Evolutionary conservation across 345 rosid species (phyloP).

Genomic region (Boechera retrofracta): DNA sequence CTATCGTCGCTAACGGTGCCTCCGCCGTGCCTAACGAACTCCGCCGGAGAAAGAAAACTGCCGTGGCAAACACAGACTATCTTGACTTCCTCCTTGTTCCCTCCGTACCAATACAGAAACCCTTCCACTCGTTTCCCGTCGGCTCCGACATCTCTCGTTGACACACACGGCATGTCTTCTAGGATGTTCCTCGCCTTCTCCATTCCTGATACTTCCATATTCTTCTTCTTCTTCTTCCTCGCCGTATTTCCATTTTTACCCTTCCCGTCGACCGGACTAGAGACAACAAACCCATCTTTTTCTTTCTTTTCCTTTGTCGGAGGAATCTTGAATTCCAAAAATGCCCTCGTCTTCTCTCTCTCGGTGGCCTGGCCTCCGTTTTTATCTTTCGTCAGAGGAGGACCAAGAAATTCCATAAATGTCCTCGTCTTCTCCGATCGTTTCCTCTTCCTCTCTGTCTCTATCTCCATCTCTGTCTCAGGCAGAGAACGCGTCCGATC

Average conservation of each 20-base stretch:
- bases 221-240: conserved; percentile 13
- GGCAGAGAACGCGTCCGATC: conserved; percentile 74
- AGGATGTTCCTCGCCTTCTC: conserved; percentile 53
- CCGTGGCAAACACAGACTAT: conserved; percentile 70
- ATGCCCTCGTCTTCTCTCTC: conserved; percentile 5
- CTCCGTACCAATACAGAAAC: conserved; percentile 51
- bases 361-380: not conserved
- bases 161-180: conserved; percentile 61
- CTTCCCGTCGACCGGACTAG: conserved; percentile 12
- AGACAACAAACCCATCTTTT: not conserved
- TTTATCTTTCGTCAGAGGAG: not conserved
- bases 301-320: conserved; percentile 2
- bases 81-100: conserved; percentile 43
- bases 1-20: conserved; percentile 1
- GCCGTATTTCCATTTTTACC: conserved; percentile 3
- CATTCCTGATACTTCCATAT: conserved; percentile 41
- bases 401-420: conserved; percentile 10
- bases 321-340: conserved; percentile 2
- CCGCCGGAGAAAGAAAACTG: conserved; percentile 52
- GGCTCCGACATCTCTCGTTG: conserved; percentile 56
- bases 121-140: conserved; percentile 56
- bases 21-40: conserved; percentile 58
- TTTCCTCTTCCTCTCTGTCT: conserved; percentile 71
- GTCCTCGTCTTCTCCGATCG: conserved; percentile 59
- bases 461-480: conserved; percentile 44